Evolutionary conservation across 352 stramenopile species (phyloP).

Genomic region (Pythium sukuiense): DNA sequence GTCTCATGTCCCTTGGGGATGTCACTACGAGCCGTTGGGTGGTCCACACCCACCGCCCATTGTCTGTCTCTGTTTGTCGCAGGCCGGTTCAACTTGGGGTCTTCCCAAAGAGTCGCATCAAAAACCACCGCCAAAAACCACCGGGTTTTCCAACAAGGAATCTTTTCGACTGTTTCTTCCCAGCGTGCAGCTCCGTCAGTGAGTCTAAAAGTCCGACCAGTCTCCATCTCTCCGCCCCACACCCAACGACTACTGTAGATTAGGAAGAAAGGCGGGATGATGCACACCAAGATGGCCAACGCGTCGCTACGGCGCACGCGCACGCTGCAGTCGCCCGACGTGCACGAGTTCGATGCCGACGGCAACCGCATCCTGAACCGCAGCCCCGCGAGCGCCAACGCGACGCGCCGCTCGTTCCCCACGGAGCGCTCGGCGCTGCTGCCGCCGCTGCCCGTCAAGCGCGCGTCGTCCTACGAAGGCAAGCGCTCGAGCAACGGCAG

Average conservation of each 20-base stretch:
- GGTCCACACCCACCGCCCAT: neutral
- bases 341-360: neutral
- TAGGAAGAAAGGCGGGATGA: too few species aligned
- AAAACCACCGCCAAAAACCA: conserved; percentile 16
- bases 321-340: conserved; percentile 34
- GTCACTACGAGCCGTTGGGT: neutral
- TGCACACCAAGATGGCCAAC: conserved; percentile 70
- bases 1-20: neutral
- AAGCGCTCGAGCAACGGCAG: conserved; percentile 1
- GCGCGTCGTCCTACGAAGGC: conserved; percentile 21
- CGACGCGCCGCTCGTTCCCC: conserved; percentile 25
- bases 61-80: neutral
- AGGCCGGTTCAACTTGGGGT: neutral
- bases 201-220: too few species aligned
- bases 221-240: neutral
- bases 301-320: conserved; percentile 54
- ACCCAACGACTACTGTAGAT: too few species aligned
- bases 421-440: conserved; percentile 44
- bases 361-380: conserved; percentile 11
- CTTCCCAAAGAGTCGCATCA: conserved; percentile 4
- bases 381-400: conserved; percentile 2
- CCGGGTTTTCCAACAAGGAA: neutral
- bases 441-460: conserved; percentile 25
- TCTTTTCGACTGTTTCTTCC: neutral
- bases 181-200: too few species aligned